phyloP scores from a whole-genome alignment of 495 filamentous ascomycete species.

The Penicillium salamii region DNA sequence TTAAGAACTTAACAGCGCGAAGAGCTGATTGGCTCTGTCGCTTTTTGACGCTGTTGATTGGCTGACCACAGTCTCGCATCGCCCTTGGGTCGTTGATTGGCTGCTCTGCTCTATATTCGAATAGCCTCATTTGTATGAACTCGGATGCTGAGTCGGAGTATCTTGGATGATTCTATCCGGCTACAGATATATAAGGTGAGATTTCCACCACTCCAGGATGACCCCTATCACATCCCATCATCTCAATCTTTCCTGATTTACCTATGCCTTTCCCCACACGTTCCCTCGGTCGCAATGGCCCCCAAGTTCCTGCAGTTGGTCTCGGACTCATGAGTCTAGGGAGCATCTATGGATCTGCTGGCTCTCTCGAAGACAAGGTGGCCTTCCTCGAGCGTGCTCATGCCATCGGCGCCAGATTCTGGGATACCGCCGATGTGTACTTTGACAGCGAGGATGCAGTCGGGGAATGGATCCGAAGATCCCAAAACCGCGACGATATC shows the following conservation, averaged over 20 bases:
- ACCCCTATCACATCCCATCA: no score
- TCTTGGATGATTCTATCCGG: constrained; percentile 5
- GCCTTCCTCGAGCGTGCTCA: constrained; percentile 43
- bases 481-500: constrained; percentile 53
- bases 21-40: background rate
- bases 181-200: constrained; percentile 5
- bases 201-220: no score
- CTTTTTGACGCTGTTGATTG: background rate
- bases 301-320: constrained; percentile 50
- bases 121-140: background rate
- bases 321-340: constrained; percentile 55
- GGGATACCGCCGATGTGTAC: constrained; percentile 58
- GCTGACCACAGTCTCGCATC: background rate
- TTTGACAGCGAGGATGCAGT: constrained; percentile 45
- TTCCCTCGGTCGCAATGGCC: constrained; percentile 50
- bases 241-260: no score
- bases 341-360: constrained; percentile 43
- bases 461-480: constrained; percentile 54
- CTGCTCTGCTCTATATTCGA: background rate
- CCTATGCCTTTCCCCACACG: constrained; percentile 25
- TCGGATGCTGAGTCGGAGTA: background rate
- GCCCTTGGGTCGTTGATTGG: background rate
- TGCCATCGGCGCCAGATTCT: constrained; percentile 53
- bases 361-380: constrained; percentile 32
- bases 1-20: background rate